Evolutionary conservation across 805 yeast genomes (phyloP), one percentile per base, ranked within the genome.

Genomic region (Yamadazyma phyllophila): DNA sequence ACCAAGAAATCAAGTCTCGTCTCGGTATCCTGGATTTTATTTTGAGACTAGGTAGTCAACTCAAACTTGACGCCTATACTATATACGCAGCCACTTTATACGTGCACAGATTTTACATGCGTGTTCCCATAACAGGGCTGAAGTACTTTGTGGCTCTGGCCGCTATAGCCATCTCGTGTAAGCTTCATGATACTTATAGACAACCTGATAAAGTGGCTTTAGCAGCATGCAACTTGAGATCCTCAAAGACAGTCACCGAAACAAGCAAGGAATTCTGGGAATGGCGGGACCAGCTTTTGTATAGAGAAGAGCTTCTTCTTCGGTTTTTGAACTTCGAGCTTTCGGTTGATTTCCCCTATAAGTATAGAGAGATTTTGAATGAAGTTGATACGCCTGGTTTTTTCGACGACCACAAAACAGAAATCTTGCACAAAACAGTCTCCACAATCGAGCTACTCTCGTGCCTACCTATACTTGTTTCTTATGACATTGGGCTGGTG

Each of bases 61-160:
- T 71, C 35, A 69, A 67, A 48, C 60, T 71, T 26, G 74, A 69
- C 49, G 70, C 72, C 4, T 53, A 62, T 26, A 69, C 76, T 35
- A 69, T 71, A n/a, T 59, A 67, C 27, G 73, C 74, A 1, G 71
- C 77, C 10, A 67, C 75, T 3, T 52, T 71, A 14, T 71, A 69
- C 49, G 48, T 65, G 15, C 63, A 67, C 45, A 55, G 76, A 7
- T 71, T 60, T 46, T 71, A 67, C 49, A 67, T 69, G 74, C 51
- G 75, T 26, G 47, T 62, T 49, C 74, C 76, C 12, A 69, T 71
- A 29, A 66, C 76, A 13, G 60, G 67, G 12, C 71, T 76, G 33
- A 71, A 71, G 48, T 70, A 71, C 55, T 71, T 60, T 48, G 74
- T 71, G 26, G 75, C 74, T 3, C 60, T 69, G 49, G 74, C 76